These are phyloP conservation scores for Acephala macrosclerotiorum DNA, from an alignment of 2,329 filamentous ascomycete genomes.

Conservation along the genomic window DNA sequence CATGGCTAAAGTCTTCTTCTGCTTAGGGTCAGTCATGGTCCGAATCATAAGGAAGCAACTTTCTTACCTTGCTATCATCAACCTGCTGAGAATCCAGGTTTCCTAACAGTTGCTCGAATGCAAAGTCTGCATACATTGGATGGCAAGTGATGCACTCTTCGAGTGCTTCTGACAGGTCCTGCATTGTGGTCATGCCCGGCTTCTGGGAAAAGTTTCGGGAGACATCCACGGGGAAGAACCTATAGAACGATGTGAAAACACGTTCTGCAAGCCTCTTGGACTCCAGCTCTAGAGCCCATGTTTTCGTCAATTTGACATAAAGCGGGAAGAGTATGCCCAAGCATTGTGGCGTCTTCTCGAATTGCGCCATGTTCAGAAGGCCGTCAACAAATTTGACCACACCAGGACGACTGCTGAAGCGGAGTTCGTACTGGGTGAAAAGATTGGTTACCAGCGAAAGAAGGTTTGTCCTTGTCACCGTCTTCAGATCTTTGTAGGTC, in stretches of 20 bases:
- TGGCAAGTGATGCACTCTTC: slow-evolving; percentile 39
- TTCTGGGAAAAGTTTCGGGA: slow-evolving; percentile 22
- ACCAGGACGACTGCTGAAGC: slow-evolving; percentile 31
- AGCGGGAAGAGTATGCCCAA: slow-evolving; percentile 38
- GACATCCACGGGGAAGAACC: slow-evolving; percentile 43
- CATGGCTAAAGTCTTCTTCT: slow-evolving; percentile 41
- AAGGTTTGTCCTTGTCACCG: slow-evolving; percentile 33
- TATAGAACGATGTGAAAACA: slow-evolving; percentile 39
- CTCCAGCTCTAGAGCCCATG: slow-evolving; percentile 28
- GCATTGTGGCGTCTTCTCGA: slow-evolving; percentile 41
- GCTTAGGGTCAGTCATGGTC: slow-evolving; percentile 27
- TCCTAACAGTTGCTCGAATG: slow-evolving; percentile 36
- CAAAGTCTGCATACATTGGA: slow-evolving; percentile 35
- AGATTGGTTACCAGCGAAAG: slow-evolving; percentile 34
- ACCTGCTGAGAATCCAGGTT: slow-evolving; percentile 39
- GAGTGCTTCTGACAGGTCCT: slow-evolving; percentile 35
- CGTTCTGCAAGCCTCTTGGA: slow-evolving; percentile 22
- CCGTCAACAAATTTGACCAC: slow-evolving; percentile 33
- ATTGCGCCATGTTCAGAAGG: slow-evolving; percentile 34
- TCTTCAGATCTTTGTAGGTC: slow-evolving; percentile 31
- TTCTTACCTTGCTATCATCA: slow-evolving; percentile 40
- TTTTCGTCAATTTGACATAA: slow-evolving; percentile 33
- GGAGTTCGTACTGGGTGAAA: slow-evolving; percentile 23
- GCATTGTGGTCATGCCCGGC: slow-evolving; percentile 28
- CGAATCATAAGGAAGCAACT: neutral